Evolutionary conservation across 164 flowering plant genomes (phyloP), one percentile per base, ranked within the genome.

Genomic region (Berberis vulgaris): DNA sequence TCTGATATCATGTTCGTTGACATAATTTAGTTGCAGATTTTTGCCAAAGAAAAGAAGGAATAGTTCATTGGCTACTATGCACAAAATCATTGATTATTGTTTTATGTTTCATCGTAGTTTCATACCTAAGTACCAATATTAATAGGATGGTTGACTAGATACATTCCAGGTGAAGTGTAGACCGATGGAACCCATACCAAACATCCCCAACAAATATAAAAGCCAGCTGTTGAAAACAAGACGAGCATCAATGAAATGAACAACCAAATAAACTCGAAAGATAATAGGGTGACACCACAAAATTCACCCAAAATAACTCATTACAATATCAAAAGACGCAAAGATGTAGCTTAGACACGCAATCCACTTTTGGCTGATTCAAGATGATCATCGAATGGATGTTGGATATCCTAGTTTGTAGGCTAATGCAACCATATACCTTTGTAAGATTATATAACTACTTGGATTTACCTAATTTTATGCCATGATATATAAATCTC

Each of bases 171-270:
- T 61, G 99, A 94, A 65, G 99, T 91, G 73, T 94, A 94, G 11
- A 94, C 52, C 54, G 96, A 94, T 43, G 99, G 96, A 63, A 94
- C 88, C 96, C 97, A 94, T 38, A 91, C 97, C 80, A 94, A 79
- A 86, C 99, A 94, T 62, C 99, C 99, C 99, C 99, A 91, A 59
- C 97, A 94, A 54, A 94, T 94, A 71, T 94, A 94, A 74, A 94
- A 94, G 6, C 99, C 99, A 74, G 99, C 98, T 93, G 95, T 64
- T 12, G 10, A 64, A 65, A 26, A 41, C 54, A 50, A 72, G 2
- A 49, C 8, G 58, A 45, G 49, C 52, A 54, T 52, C 54, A 64
- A 38, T 26, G 26, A 26, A 26, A 26, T 26, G 26, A 26, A 26
- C 26, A 26, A 26, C 0, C 26, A 52, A 4, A 1, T 52, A 10